Evolutionary conservation across 2,329 filamentous ascomycete genomes (phyloP).

Genomic region (Aspergillus niger): DNA sequence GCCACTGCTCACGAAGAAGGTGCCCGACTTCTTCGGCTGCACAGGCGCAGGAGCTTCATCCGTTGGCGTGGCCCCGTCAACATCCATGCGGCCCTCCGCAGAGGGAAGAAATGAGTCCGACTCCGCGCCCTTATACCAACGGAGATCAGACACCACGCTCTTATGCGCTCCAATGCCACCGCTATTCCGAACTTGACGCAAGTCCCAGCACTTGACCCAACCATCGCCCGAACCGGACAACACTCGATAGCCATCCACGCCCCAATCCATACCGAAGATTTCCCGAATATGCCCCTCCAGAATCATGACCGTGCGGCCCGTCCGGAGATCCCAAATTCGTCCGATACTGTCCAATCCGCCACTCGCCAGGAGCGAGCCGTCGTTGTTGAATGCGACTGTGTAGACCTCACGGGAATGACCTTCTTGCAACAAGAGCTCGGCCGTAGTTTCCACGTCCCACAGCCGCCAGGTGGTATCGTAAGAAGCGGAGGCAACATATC

Average conservation of each 20-base stretch:
- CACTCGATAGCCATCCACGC: conserved; percentile 84
- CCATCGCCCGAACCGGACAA: conserved; percentile 91
- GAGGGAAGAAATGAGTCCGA: conserved; percentile 64
- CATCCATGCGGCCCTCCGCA: conserved; percentile 55
- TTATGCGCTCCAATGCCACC: conserved; percentile 89
- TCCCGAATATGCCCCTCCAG: conserved; percentile 91
- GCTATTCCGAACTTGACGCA: conserved; percentile 80
- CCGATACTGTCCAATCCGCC: conserved; percentile 95
- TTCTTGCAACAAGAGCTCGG: conserved; percentile 85
- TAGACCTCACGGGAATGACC: conserved; percentile 95
- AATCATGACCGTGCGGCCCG: conserved; percentile 92
- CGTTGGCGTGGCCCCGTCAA: conserved; percentile 23
- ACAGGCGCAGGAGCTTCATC: conserved; percentile 35
- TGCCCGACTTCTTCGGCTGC: conserved; percentile 81
- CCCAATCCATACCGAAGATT: conserved; percentile 92
- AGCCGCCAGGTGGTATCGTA: conserved; percentile 96
- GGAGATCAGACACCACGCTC: conserved; percentile 86
- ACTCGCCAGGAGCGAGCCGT: conserved; percentile 86
- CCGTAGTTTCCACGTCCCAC: conserved; percentile 87
- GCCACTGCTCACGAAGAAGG: conserved; percentile 85
- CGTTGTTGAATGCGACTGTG: conserved; percentile 82
- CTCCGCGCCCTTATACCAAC: conserved; percentile 85
- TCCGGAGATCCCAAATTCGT: conserved; percentile 90
- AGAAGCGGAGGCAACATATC: conserved; percentile 87
- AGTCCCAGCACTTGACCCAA: conserved; percentile 97